phyloP scores from a whole-genome alignment of 2,329 filamentous ascomycete species.

The Fusarium sp. region DNA sequence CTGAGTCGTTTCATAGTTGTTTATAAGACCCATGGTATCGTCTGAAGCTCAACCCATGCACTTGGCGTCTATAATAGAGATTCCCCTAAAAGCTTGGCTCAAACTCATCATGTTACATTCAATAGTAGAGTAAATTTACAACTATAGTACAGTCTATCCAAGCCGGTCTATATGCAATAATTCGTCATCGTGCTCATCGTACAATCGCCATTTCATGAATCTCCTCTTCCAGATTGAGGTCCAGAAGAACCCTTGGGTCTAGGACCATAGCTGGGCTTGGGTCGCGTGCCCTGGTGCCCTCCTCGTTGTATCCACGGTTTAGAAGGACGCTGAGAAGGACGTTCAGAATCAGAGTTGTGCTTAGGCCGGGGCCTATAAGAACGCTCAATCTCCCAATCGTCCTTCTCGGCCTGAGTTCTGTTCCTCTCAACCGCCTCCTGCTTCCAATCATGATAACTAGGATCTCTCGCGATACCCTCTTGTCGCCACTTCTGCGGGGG shows the following conservation, averaged over 20 bases:
- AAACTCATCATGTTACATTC: slow-evolving; percentile 21
- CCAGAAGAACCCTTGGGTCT: background rate
- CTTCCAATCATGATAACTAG: slow-evolving; percentile 55
- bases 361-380: slow-evolving; percentile 1
- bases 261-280: background rate
- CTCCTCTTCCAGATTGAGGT: slow-evolving; percentile 6
- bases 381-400: slow-evolving; percentile 39
- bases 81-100: slow-evolving; percentile 3
- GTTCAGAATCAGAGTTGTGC: background rate
- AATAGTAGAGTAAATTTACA: slow-evolving; percentile 38
- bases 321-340: background rate
- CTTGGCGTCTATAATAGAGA: background rate
- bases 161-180: slow-evolving; percentile 32
- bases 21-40: background rate
- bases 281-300: background rate
- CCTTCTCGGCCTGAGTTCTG: slow-evolving; percentile 49
- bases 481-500: slow-evolving; percentile 70
- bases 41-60: background rate
- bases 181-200: slow-evolving; percentile 22
- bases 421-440: slow-evolving; percentile 44
- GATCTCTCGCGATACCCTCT: slow-evolving; percentile 63
- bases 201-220: slow-evolving; percentile 22
- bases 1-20: background rate
- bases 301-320: background rate
- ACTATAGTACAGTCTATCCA: slow-evolving; percentile 34